Evolutionary conservation across 805 yeast genomes (phyloP), one percentile per base, ranked within the genome.

Genomic region (Ogataea zsoltii): DNA sequence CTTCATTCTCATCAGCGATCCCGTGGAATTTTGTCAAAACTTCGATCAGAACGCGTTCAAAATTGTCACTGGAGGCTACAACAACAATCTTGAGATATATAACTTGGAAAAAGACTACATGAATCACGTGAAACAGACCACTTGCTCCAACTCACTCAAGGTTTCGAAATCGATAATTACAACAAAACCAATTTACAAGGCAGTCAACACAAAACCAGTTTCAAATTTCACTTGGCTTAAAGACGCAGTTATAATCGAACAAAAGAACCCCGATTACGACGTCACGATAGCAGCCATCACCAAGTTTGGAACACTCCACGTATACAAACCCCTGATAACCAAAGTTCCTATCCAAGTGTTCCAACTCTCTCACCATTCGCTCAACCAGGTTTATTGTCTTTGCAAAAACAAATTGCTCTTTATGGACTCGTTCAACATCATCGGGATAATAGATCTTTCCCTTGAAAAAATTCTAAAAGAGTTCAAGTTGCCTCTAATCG

Each of bases 211-310:
- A 14, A 46, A 47, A 37, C 31, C 38, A 10, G 46, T 34, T 16
- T 58, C 55, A 4, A 62, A 59, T 4, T 60, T 61, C 42, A 48
- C 56, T 2, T 61, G 66, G 66, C 46, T 59, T 26, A 57, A 60
- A 23, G 62, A 56, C 17, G 63, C 58, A 4, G 44, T 49, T 2
- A 46, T 55, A 15, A 12, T 58, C 3, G 48, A 46, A 19, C 31
- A 50, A 13, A 38, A 40, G 3, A 21, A 32, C 4, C 37, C 35
- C 10, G 42, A 42, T 17, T 45, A 46, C 31, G 54, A 51, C 45
- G 43, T 44, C 11, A 55, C 55, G 10, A 37, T 51, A 6, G 48
- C 47, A 18, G 51, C 63, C 21, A 49, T 48, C 7, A 54, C 65
- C 1, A 58, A 55, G 44, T 62, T 60, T 39, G 66, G 66, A 2